Conservation (phyloP, 805 yeast genomes). For the Barnettozyma siamensis region DNA sequence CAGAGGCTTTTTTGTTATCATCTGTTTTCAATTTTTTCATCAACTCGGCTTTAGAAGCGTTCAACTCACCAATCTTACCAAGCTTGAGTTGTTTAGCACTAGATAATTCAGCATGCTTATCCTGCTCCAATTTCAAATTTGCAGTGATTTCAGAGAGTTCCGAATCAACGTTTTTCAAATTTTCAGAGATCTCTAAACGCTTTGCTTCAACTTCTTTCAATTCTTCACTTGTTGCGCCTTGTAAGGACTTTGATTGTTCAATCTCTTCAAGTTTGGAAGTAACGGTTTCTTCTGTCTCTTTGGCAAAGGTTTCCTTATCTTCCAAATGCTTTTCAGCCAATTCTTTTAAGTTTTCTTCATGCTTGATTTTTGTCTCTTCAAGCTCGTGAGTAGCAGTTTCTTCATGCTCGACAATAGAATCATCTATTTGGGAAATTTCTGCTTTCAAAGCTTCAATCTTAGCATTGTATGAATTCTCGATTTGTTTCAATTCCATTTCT, state of each 20-base stretch:
- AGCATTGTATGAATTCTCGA: slow-evolving; percentile 17
- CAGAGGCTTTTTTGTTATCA: not conserved
- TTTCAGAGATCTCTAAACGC: slow-evolving; percentile 22
- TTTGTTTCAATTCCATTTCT: slow-evolving; percentile 14
- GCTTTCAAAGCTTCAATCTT: slow-evolving; percentile 20
- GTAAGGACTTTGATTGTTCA: slow-evolving; percentile 19
- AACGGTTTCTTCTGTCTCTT: slow-evolving; percentile 22
- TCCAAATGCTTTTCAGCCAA: slow-evolving; percentile 22
- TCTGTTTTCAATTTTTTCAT: slow-evolving; percentile 6
- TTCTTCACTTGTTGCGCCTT: slow-evolving; percentile 16
- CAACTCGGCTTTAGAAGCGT: slow-evolving; percentile 16
- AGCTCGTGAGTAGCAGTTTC: slow-evolving; percentile 11
- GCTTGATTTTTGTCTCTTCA: slow-evolving; percentile 12
- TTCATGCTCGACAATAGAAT: slow-evolving; percentile 14
- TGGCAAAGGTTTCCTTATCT: slow-evolving; percentile 13
- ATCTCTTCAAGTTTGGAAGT: slow-evolving; percentile 16
- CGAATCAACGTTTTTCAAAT: slow-evolving; percentile 13
- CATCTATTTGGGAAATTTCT: slow-evolving; percentile 20
- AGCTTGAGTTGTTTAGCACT: slow-evolving; percentile 13
- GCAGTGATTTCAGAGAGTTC: slow-evolving; percentile 15
- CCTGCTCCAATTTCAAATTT: slow-evolving; percentile 14
- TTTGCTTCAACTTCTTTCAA: slow-evolving; percentile 21
- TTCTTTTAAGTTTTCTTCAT: slow-evolving; percentile 15
- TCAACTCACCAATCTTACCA: slow-evolving; percentile 16
- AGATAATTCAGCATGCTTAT: slow-evolving; percentile 15